phyloP scores from a whole-genome alignment of 306 rosid genomes.

The Cucurbita maxima region DNA sequence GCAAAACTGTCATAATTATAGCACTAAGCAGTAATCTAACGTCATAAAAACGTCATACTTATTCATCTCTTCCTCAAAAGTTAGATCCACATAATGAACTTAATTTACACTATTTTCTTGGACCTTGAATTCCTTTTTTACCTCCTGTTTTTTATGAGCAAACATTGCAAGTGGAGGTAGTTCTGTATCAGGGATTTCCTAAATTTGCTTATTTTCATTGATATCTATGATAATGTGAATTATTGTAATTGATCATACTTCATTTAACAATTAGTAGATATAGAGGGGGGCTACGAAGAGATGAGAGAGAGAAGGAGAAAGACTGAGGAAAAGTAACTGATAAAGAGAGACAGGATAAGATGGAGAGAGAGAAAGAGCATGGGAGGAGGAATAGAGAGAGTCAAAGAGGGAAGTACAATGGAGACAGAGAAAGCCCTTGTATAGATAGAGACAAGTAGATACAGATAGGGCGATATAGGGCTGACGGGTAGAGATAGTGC shows the following conservation, averaged over 20 bases:
- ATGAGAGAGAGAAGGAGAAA: too few species aligned
- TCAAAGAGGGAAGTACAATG: background rate
- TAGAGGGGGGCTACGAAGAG: too few species aligned
- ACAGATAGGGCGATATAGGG: background rate
- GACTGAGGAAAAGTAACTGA: background rate
- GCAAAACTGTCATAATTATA: background rate
- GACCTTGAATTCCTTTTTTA: background rate
- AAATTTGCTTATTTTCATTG: background rate
- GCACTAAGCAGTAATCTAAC: background rate
- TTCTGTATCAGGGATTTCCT: background rate
- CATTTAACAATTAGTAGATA: background rate
- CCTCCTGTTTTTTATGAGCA: background rate
- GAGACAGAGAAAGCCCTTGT: background rate
- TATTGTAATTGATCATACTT: background rate
- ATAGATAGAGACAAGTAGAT: background rate
- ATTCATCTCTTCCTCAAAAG: background rate
- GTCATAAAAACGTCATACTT: background rate
- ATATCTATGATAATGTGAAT: background rate
- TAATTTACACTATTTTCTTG: background rate
- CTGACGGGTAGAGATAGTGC: background rate
- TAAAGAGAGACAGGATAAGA: background rate
- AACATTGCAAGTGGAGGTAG: background rate
- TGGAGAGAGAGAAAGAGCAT: background rate
- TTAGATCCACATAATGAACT: background rate
- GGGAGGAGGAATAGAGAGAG: background rate